Conservation (phyloP, 169 alveolate genomes). For the Miamiensis avidus region DNA sequence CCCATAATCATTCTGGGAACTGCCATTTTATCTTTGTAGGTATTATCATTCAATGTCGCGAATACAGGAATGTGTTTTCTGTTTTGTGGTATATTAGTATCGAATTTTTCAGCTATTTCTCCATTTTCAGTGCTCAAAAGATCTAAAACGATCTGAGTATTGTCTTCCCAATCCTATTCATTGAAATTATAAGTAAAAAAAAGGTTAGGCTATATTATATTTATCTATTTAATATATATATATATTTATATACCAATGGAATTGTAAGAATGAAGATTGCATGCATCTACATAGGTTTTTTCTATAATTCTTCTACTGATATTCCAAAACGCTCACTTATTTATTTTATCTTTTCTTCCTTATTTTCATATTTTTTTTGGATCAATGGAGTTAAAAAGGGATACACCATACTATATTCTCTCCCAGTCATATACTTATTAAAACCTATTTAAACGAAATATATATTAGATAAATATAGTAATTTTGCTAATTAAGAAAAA, state of each 20-base stretch:
- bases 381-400: not conserved
- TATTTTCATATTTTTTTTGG: not conserved
- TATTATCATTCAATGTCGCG: not conserved
- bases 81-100: not conserved
- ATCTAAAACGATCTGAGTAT: not conserved
- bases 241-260: not conserved
- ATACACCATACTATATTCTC: not conserved
- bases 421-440: not conserved
- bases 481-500: not conserved
- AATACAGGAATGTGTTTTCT: slow-evolving; percentile 14
- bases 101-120: not conserved
- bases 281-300: not conserved
- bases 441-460: not conserved
- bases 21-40: slow-evolving; percentile 4
- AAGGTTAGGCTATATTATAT: too few relatives aligned
- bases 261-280: not conserved
- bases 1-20: slow-evolving; percentile 6
- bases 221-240: too few relatives aligned
- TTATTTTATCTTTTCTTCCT: not conserved
- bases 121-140: slow-evolving; percentile 8
- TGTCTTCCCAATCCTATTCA: not conserved
- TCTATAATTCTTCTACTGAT: not conserved
- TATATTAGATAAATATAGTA: not conserved
- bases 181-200: too few relatives aligned
- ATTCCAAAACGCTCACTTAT: not conserved